Conservation (phyloP, 306 rosid species). For the Ceratonia siliqua region DNA sequence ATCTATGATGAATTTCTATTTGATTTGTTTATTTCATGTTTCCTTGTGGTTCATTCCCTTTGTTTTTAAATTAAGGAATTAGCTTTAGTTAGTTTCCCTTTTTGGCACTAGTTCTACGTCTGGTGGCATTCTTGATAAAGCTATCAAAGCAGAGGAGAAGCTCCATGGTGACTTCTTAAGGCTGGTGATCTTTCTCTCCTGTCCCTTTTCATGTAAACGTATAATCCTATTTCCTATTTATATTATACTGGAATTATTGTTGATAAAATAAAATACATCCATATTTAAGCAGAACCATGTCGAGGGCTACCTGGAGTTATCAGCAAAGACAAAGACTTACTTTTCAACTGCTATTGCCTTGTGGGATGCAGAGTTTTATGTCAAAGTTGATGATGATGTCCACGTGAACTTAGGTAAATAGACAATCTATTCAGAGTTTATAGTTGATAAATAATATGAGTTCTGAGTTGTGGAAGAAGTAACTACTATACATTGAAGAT, state of each 20-base stretch:
- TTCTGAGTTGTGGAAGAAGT: neutral
- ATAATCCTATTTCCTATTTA: constrained; percentile 10
- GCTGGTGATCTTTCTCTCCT: constrained; percentile 64
- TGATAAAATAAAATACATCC: constrained; percentile 22
- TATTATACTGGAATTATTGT: constrained; percentile 6
- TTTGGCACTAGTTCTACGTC: constrained; percentile 56
- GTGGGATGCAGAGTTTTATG: constrained; percentile 73
- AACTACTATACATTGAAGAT: neutral
- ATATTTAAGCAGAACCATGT: constrained; percentile 52
- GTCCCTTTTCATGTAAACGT: constrained; percentile 24
- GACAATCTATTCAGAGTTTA: neutral
- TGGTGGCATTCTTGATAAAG: constrained; percentile 85
- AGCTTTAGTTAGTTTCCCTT: constrained; percentile 20
- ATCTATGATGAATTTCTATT: neutral
- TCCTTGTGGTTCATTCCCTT: neutral
- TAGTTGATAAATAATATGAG: neutral
- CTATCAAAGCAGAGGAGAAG: constrained; percentile 80
- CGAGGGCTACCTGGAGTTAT: constrained; percentile 63
- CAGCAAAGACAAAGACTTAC: constrained; percentile 63
- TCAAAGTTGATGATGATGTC: constrained; percentile 93
- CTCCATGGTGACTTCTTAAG: constrained; percentile 72
- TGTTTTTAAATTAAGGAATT: constrained; percentile 10
- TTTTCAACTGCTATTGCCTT: constrained; percentile 59
- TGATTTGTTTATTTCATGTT: constrained; percentile 1
- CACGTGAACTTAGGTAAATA: constrained; percentile 82